Evolutionary conservation across 371 early-diverging fungal species (phyloP), one percentile per base, ranked within the genome.

Genomic region (Syncephalastrum contaminatum): DNA sequence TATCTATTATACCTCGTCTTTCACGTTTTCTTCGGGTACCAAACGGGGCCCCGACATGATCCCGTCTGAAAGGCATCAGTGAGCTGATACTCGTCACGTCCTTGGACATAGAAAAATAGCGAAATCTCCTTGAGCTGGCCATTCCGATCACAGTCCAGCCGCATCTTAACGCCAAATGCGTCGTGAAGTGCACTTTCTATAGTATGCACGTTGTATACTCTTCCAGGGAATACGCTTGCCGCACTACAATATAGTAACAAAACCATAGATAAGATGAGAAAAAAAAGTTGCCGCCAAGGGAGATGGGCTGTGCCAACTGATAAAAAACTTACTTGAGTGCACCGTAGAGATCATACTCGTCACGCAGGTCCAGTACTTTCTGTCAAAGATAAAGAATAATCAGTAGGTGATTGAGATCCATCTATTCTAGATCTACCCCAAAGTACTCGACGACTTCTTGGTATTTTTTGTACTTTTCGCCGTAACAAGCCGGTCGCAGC

Each of bases 391-490:
- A 24, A 15, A 18, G 43, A 22, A 15, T 30, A 5, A 30, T 30
- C 12, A 30, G 36, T 30, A 10, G 4, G 36, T 50, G 50, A 10
- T 27, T 22, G 10, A 10, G 14, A 4, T 15, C 20, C 41, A 14
- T 55, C 10, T 41, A 43, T 54, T 6, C 5, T 30, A 30, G 36
- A 30, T 30, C 36, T 69, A 74, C 74, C 52, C 70, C 41, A 51
- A 81, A 81, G 46, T 78, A 81, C 24, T 73, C 77, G 14, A 67
- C 27, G 15, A 77, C 63, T 47, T 79, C 79, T 56, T 81, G 66
- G 50, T 75, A 70, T 56, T 69, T 63, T 24, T 56, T 48, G 53
- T 69, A 65, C 13, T 59, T 25, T 10, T 57, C 44, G 6, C 73
- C 77, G 43, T 77, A 73, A 43, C 82, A 82, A 21, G 57, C 55